A percentile compares a stretch with the other conserved stretches of the same genome.
phyloP scores from a whole-genome alignment of 495 filamentous ascomycete species.

The Penicillium simplicissimum region DNA sequence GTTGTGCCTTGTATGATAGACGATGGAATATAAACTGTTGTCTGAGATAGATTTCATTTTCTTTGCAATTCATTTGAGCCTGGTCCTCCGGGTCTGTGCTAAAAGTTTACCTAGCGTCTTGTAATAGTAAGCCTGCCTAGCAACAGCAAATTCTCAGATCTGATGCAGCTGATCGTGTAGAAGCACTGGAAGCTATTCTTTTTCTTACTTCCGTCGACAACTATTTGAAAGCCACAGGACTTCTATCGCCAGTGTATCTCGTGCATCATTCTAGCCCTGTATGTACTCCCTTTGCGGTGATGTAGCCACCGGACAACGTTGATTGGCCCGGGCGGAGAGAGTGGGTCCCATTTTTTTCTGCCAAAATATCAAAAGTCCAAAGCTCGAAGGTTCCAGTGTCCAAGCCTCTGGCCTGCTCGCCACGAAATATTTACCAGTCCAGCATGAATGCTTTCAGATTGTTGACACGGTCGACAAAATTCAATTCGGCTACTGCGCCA shows the following conservation, averaged over 20 bases:
- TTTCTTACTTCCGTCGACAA: neutral
- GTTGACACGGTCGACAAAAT: constrained; percentile 54
- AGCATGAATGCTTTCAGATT: constrained; percentile 58
- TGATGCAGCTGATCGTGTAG: neutral
- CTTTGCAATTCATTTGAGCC: constrained; percentile 20
- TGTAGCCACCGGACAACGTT: constrained; percentile 11
- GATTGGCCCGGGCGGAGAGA: constrained; percentile 42
- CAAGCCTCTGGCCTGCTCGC: neutral
- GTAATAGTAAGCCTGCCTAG: neutral
- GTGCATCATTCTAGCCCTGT: neutral
- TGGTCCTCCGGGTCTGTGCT: neutral
- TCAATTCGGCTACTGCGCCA: constrained; percentile 38
- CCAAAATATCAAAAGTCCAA: constrained; percentile 33
- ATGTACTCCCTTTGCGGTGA: neutral
- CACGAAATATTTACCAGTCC: constrained; percentile 3
- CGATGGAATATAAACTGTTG: constrained; percentile 55
- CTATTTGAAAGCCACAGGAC: neutral
- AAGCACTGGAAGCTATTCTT: neutral
- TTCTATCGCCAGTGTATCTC: neutral
- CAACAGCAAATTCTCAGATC: neutral
- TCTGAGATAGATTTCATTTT: constrained; percentile 41
- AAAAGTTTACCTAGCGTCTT: neutral
- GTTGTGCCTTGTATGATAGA: constrained; percentile 56
- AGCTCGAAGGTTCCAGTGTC: constrained; percentile 10
- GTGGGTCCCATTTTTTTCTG: constrained; percentile 26